Evolutionary conservation across 1,284 basidiomycete species (phyloP), one percentile per base, ranked within the genome.

Genomic region (Tilletiopsis washingtonensis): DNA sequence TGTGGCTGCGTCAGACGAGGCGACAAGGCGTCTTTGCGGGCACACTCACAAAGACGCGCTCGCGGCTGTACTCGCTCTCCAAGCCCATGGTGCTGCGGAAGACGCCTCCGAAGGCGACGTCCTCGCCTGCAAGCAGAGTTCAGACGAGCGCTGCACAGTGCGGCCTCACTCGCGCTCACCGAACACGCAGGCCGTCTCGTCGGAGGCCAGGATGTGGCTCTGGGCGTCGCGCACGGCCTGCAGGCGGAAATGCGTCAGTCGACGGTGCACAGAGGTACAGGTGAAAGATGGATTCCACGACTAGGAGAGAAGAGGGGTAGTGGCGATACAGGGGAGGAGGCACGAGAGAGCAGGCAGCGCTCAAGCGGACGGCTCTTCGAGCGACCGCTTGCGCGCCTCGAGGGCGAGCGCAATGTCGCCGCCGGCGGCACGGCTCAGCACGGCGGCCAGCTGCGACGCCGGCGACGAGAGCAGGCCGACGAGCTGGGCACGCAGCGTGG

Each of bases 81-180:
- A 96, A 80, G 12, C 91, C 91, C 82, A 89, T 74, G n/a, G 84
- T 85, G 58, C 85, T 88, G 51, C 90, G 80, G 71, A 96, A 94
- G 3, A 94, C 91, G 5, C 91, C 90, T 15, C 90, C 90, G 59
- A 93, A 93, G 1, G 61, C 56, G 1, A 63, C 61, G 43, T 69
- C 64, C 45, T 69, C 65, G n/a, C n/a, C n/a, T n/a, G n/a, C n/a
- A n/a, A n/a, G n/a, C 19, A n/a, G n/a, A n/a, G n/a, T n/a, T n/a
- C n/a, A 0, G 1, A 86, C 85, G 41, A 93, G 88, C 60, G 93
- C 89, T 71, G 36, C 38, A 82, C 89, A n/a, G n/a, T n/a, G n/a
- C n/a, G n/a, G n/a, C n/a, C n/a, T n/a, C n/a, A n/a, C n/a, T n/a
- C n/a, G n/a, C n/a, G n/a, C n/a, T n/a, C n/a, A n/a, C 91, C 91